Evolutionary conservation across 2,329 filamentous ascomycete species (phyloP), one percentile per base, ranked within the genome.

Genomic region (Apiospora koreana): DNA sequence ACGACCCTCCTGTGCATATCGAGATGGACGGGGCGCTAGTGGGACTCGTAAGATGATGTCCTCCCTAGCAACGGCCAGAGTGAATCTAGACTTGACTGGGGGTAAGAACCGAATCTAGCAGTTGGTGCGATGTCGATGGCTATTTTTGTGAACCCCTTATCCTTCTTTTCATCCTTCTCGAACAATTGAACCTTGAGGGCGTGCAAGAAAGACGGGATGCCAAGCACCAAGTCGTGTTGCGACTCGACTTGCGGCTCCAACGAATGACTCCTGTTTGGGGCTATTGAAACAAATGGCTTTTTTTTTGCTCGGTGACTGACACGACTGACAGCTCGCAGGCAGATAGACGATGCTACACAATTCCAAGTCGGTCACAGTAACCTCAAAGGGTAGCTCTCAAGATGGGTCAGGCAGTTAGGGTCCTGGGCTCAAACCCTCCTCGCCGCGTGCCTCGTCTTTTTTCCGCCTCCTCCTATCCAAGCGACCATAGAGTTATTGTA

Each of bases 111-210:
- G 54, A 62, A 62, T 62, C 54, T 62, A 31, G 54, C 31, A 38
- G 31, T 38, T 38, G 54, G 54, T 38, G 54, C 54, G 54, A 62
- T 62, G 54, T 38, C 54, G 18, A 62, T 38, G 18, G 31, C 54
- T 62, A 62, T 62, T 38, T 62, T 62, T 62, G 54, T 62, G 54
- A 62, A 62, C 54, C 54, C 43, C 54, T 31, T 62, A 62, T 62
- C 31, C 31, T 62, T 62, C 54, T 62, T 25, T 31, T 38, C 8
- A 3, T 62, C 31, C 31, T 62, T 62, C 54, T 62, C 54, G 54
- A 62, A 62, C 54, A 62, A 38, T 28, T 7, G 18, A 38, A 4
- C 16, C 16, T 18, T 62, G 54, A 2, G 28, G 12, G 28, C 41
- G 9, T 62, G 54, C 31, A n/a, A 38, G 50, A 38, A 62, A 62